These are phyloP conservation scores for Secale cereale DNA, from an alignment of 176 grass and related monocot species.

Conservation along the genomic window DNA sequence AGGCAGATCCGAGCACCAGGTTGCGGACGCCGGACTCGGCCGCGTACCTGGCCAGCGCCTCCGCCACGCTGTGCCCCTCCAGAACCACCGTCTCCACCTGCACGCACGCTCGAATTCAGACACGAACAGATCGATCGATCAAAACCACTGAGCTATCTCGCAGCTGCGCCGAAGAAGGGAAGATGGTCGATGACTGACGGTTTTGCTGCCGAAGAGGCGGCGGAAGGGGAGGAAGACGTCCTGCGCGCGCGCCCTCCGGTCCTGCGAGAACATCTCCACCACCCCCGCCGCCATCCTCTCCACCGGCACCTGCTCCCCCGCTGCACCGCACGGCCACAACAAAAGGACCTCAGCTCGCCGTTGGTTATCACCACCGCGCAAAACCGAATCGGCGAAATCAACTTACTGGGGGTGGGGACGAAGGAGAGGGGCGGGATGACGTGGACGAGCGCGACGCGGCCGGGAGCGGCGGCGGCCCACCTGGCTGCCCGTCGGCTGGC, in stretches of 20 bases:
- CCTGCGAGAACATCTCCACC: slow-evolving; percentile 71
- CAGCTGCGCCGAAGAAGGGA: background rate
- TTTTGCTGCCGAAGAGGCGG: slow-evolving; percentile 47
- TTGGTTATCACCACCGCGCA: background rate
- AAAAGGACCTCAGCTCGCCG: background rate
- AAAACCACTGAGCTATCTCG: background rate
- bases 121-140: background rate
- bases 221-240: slow-evolving; percentile 62
- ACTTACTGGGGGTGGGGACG: slow-evolving; percentile 71
- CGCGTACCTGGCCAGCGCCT: slow-evolving; percentile 57
- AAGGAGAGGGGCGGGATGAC: slow-evolving; percentile 66
- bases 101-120: background rate
- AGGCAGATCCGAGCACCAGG: slow-evolving; percentile 64
- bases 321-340: slow-evolving; percentile 32
- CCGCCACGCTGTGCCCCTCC: slow-evolving; percentile 63
- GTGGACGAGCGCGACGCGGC: slow-evolving; percentile 63
- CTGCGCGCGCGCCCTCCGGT: slow-evolving; percentile 43
- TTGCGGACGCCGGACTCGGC: slow-evolving; percentile 54
- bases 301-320: slow-evolving; percentile 61
- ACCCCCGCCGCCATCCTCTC: slow-evolving; percentile 53
- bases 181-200: slow-evolving; percentile 24
- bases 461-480: slow-evolving; percentile 53
- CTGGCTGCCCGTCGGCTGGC: slow-evolving; percentile 59
- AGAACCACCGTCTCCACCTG: slow-evolving; percentile 84
- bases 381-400: background rate